phyloP scores from a whole-genome alignment of 108 stramenopile genomes.

The Aurantiochytrium sp. region DNA sequence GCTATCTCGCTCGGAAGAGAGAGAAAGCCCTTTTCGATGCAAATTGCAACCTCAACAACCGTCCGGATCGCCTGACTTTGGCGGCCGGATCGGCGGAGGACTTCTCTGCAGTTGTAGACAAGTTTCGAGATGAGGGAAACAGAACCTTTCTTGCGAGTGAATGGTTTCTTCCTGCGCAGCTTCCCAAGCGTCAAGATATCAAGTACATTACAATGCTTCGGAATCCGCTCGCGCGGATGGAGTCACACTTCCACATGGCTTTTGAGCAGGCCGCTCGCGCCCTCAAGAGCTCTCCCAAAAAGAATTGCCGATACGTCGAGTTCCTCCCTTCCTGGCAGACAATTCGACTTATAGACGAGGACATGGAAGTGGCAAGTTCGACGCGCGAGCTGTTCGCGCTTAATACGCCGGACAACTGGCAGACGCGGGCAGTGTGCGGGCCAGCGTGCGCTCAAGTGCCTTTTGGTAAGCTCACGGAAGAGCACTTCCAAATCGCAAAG shows the following conservation, averaged over 20 bases:
- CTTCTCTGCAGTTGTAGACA: neutral
- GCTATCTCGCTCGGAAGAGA: neutral
- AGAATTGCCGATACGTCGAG: neutral
- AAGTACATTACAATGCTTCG: neutral
- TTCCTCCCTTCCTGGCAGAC: neutral
- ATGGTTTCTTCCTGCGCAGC: neutral
- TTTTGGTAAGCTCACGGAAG: neutral
- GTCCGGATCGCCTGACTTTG: neutral
- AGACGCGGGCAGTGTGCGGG: neutral
- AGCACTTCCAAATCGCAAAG: neutral
- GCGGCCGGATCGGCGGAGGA: neutral
- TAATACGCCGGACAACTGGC: conserved; percentile 3
- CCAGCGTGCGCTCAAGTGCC: neutral
- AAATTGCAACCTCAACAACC: neutral
- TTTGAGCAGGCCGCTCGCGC: neutral
- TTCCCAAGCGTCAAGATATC: neutral
- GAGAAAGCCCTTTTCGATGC: neutral
- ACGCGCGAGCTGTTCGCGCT: neutral
- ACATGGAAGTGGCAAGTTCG: neutral
- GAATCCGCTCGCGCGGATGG: neutral
- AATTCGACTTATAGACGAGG: neutral
- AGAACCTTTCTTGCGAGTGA: neutral
- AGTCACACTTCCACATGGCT: neutral
- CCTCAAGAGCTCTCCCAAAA: neutral
- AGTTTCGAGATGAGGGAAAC: neutral